phyloP scores from a whole-genome alignment of 495 filamentous ascomycete species.

The Ramalina intermedia region DNA sequence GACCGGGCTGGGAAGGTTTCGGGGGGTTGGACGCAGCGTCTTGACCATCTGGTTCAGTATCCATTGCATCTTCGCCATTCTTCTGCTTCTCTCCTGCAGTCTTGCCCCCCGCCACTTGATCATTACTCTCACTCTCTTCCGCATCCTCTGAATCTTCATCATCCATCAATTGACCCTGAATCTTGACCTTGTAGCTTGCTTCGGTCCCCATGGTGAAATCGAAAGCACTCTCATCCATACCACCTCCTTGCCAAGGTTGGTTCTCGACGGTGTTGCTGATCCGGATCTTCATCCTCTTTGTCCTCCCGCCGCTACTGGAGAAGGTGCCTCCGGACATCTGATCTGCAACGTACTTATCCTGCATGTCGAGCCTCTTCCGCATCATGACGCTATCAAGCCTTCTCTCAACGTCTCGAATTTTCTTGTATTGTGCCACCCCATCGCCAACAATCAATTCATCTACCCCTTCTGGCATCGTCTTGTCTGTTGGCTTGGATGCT shows the following conservation, averaged over 20 bases:
- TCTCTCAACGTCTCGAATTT: constrained; percentile 75
- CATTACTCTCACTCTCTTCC: constrained; percentile 40
- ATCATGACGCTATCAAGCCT: constrained; percentile 88
- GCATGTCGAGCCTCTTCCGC: constrained; percentile 80
- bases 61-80: constrained; percentile 40
- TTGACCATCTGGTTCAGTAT: constrained; percentile 38
- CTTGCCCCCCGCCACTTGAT: constrained; percentile 26
- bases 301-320: constrained; percentile 53
- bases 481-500: constrained; percentile 81
- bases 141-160: constrained; percentile 44
- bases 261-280: constrained; percentile 90
- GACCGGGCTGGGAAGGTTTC: background rate
- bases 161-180: constrained; percentile 80
- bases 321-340: constrained; percentile 29
- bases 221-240: constrained; percentile 49
- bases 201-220: constrained; percentile 57
- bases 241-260: constrained; percentile 76
- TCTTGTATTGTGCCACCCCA: constrained; percentile 66
- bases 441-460: constrained; percentile 69
- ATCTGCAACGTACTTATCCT: constrained; percentile 31
- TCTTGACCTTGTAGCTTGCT: constrained; percentile 74
- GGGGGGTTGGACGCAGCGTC: constrained; percentile 12
- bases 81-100: constrained; percentile 7
- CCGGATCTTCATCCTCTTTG: constrained; percentile 82
- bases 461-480: constrained; percentile 78